Conservation (phyloP, 1,284 basidiomycete species). For the Mixia osmundae region DNA sequence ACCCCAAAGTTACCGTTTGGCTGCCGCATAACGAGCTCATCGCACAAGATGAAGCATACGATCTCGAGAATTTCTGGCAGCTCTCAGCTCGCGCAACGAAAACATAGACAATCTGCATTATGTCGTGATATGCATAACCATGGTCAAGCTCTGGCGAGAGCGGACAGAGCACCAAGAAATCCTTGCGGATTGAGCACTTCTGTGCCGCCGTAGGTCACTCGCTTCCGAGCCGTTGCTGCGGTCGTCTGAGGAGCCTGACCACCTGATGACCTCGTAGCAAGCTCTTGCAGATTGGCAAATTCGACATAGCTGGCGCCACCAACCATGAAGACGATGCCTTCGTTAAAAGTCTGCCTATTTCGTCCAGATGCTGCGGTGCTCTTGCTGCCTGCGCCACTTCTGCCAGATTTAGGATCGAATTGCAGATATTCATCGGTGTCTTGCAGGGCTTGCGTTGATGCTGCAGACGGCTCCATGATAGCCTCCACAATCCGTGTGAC, state of each 20-base stretch:
- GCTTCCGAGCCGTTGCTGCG: slow-evolving; percentile 32
- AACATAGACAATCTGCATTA: too few species aligned
- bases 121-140: too few species aligned
- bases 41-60: too few species aligned
- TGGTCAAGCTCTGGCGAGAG: too few species aligned
- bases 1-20: too few species aligned
- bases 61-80: too few species aligned
- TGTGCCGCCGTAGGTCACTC: slow-evolving; percentile 82
- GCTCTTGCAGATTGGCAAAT: slow-evolving; percentile 84
- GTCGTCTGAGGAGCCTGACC: slow-evolving; percentile 6
- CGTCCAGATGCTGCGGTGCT: slow-evolving; percentile 23
- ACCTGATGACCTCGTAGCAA: slow-evolving; percentile 29
- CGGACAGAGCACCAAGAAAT: slow-evolving; percentile 36
- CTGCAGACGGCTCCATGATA: slow-evolving; percentile 83
- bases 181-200: slow-evolving; percentile 75
- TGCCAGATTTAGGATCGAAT: slow-evolving; percentile 61
- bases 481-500: slow-evolving; percentile 84
- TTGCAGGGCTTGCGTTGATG: slow-evolving; percentile 71
- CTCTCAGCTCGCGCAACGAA: too few species aligned
- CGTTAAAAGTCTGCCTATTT: slow-evolving; percentile 55
- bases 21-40: too few species aligned
- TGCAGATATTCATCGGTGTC: slow-evolving; percentile 93
- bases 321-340: slow-evolving; percentile 82
- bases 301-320: slow-evolving; percentile 95
- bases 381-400: slow-evolving; percentile 26